phyloP scores from a whole-genome alignment of 1,284 basidiomycete species.

The Ustilago sp. region DNA sequence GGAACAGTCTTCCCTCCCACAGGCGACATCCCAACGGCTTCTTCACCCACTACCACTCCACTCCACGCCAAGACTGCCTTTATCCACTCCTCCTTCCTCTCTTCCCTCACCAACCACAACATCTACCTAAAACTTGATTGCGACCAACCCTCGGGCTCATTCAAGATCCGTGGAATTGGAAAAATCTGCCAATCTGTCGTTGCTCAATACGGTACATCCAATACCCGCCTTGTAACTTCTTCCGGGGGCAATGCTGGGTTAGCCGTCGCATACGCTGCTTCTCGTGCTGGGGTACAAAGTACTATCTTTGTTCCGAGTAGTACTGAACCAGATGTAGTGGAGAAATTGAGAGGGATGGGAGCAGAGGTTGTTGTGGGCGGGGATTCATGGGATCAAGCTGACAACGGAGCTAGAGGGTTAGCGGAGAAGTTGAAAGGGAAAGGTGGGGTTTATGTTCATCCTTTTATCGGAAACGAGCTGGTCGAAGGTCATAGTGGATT shows the following conservation, averaged over 20 bases:
- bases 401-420: conserved; percentile 34
- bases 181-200: conserved; percentile 25
- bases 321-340: conserved; percentile 46
- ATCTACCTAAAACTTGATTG: conserved; percentile 68
- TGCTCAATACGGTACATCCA: not conserved
- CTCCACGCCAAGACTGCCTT: conserved; percentile 26
- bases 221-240: conserved; percentile 59
- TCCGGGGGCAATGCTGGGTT: conserved; percentile 69
- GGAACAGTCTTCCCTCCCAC: conserved; percentile 3
- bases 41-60: not conserved
- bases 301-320: conserved; percentile 62
- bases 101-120: conserved; percentile 30
- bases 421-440: conserved; percentile 16
- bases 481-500: conserved; percentile 60
- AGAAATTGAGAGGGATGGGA: conserved; percentile 41
- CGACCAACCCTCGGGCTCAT: conserved; percentile 64
- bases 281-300: conserved; percentile 48
- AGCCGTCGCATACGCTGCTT: conserved; percentile 60
- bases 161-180: conserved; percentile 67
- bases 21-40: not conserved
- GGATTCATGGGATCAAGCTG: conserved; percentile 44
- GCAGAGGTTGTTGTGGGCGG: conserved; percentile 46
- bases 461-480: conserved; percentile 63
- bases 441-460: conserved; percentile 56
- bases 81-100: conserved; percentile 23